These are phyloP conservation scores for Cladophialophora chaetospira DNA, from an alignment of 2,329 filamentous ascomycete genomes.

Conservation along the genomic window DNA sequence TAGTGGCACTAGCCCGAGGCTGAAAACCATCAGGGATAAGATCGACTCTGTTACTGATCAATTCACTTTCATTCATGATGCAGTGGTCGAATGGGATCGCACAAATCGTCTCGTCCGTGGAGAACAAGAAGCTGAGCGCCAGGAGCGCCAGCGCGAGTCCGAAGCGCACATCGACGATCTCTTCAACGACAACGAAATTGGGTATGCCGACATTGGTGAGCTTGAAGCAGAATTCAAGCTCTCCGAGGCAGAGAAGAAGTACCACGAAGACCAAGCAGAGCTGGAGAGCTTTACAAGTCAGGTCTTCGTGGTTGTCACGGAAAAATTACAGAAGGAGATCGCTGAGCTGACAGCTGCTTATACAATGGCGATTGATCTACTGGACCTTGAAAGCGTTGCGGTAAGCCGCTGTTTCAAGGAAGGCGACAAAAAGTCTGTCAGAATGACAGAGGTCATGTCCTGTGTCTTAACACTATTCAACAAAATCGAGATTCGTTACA, in stretches of 20 bases:
- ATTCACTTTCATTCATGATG: conserved; percentile 47
- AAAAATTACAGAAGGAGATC: conserved; percentile 53
- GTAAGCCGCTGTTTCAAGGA: conserved; percentile 31
- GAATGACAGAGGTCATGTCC: conserved; percentile 46
- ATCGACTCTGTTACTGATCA: conserved; percentile 39
- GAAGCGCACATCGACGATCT: conserved; percentile 56
- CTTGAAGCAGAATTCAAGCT: conserved; percentile 59
- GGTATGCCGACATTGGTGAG: conserved; percentile 58
- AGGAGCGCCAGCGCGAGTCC: conserved; percentile 53
- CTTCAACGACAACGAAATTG: conserved; percentile 59
- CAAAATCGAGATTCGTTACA: conserved; percentile 53
- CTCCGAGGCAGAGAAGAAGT: conserved; percentile 52
- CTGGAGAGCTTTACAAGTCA: conserved; percentile 53
- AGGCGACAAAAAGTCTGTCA: conserved; percentile 34
- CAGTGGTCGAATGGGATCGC: conserved; percentile 50
- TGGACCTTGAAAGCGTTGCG: conserved; percentile 44
- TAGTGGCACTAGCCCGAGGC: conserved; percentile 14
- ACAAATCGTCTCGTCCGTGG: conserved; percentile 47
- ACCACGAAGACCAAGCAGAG: conserved; percentile 56
- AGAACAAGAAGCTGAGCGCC: conserved; percentile 52
- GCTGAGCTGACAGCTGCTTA: conserved; percentile 51
- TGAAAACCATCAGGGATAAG: conserved; percentile 19
- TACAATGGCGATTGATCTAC: conserved; percentile 45
- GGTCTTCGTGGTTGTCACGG: conserved; percentile 55
- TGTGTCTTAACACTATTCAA: conserved; percentile 49